Percentiles rank a stretch among this genome's conserved stretches.
phyloP scores from a whole-genome alignment of 23 red algal species.

The Porphyridium purpureum region DNA sequence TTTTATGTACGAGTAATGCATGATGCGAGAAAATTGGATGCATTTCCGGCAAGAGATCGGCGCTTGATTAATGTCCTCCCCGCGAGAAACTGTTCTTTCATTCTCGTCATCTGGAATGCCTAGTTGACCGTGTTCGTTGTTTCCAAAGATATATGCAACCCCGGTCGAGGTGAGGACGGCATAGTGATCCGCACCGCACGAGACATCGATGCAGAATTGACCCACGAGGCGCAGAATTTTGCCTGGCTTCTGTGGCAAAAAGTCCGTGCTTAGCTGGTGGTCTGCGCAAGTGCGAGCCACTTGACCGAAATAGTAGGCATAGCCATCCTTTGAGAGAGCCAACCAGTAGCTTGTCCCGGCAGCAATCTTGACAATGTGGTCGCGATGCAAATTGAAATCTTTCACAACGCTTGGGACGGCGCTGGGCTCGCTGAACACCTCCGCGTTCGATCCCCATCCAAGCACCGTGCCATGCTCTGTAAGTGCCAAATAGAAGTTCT shows the following conservation, averaged over 20 bases:
- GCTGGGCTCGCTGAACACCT: too few species aligned
- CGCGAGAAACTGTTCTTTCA: neutral
- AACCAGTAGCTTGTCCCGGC: constrained; percentile 73
- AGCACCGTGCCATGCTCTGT: too few species aligned
- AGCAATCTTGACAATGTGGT: constrained; percentile 25
- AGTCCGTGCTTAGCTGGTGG: constrained; percentile 49
- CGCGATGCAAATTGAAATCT: too few species aligned
- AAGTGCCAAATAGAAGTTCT: too few species aligned
- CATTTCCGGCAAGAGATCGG: constrained; percentile 8
- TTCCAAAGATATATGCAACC: constrained; percentile 58
- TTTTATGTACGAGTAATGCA: constrained; percentile 5
- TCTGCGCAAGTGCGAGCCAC: too few species aligned
- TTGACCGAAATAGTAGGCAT: constrained; percentile 36
- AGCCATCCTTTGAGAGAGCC: constrained; percentile 37
- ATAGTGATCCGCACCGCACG: constrained; percentile 54
- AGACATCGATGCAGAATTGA: constrained; percentile 26
- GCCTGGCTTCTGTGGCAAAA: constrained; percentile 20
- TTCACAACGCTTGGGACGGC: too few species aligned
- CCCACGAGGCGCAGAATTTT: constrained; percentile 25
- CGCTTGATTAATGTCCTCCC: constrained; percentile 4
- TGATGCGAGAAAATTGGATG: constrained; percentile 8
- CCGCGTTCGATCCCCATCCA: too few species aligned
- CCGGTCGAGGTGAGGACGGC: constrained; percentile 62
- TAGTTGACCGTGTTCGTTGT: constrained; percentile 65
- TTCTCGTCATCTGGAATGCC: constrained; percentile 10